A percentile compares a stretch with the other conserved stretches of the same genome.
These are phyloP conservation scores for Cryptosporidium meleagridis DNA, from an alignment of 169 alveolate species.

Conservation along the genomic window DNA sequence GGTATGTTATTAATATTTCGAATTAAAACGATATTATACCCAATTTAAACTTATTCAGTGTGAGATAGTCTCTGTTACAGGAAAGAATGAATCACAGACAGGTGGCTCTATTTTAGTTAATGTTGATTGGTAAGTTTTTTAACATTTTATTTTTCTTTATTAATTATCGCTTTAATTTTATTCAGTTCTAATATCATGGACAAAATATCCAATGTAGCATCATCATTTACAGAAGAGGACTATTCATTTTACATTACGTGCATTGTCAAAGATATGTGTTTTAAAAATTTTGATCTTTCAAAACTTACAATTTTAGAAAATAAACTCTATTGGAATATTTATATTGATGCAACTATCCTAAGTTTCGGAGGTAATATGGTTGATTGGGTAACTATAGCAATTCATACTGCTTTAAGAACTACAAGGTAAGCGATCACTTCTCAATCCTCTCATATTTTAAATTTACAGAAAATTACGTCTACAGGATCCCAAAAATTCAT, in stretches of 20 bases:
- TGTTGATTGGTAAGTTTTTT: slow-evolving; percentile 61
- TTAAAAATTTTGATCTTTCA: slow-evolving; percentile 23
- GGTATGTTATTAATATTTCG: slow-evolving; percentile 13
- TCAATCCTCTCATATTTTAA: background rate
- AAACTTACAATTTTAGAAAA: slow-evolving; percentile 20
- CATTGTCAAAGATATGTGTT: slow-evolving; percentile 50
- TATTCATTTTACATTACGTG: slow-evolving; percentile 33
- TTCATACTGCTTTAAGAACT: slow-evolving; percentile 60
- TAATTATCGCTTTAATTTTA: background rate
- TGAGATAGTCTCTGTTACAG: slow-evolving; percentile 17
- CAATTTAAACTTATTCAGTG: slow-evolving; percentile 18
- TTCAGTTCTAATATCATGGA: slow-evolving; percentile 18
- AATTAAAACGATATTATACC: background rate
- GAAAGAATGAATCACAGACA: slow-evolving; percentile 7
- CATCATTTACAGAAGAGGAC: slow-evolving; percentile 64
- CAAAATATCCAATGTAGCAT: slow-evolving; percentile 14
- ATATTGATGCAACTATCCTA: slow-evolving; percentile 34
- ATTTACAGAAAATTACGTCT: background rate
- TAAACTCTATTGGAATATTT: slow-evolving; percentile 62
- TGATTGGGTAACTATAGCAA: slow-evolving; percentile 50
- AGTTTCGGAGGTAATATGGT: slow-evolving; percentile 55
- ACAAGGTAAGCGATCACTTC: slow-evolving; percentile 21
- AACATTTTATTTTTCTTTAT: background rate
- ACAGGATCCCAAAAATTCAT: slow-evolving; percentile 5
- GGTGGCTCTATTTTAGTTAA: slow-evolving; percentile 37